Conservation (phyloP, 2,329 filamentous ascomycete species). For the Claviceps digitariae region DNA sequence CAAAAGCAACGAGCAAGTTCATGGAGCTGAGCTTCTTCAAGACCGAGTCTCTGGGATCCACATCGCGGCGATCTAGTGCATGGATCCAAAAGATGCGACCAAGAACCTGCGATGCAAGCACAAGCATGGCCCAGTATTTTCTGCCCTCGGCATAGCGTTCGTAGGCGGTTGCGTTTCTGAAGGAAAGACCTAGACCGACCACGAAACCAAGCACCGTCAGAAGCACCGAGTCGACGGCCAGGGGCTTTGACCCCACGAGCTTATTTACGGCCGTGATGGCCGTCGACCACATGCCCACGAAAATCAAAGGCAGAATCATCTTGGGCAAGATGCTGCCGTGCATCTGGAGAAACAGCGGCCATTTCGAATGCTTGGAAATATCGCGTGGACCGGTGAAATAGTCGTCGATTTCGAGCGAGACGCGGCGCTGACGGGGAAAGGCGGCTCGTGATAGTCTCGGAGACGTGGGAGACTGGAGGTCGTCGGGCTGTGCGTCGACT, state of each 20-base stretch:
- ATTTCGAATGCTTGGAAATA: slow-evolving; percentile 60
- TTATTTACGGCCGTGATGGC: slow-evolving; percentile 41
- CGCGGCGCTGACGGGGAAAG: slow-evolving; percentile 14
- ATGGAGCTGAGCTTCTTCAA: slow-evolving; percentile 60
- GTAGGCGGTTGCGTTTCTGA: slow-evolving; percentile 65
- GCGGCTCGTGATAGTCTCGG: neutral
- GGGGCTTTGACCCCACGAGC: slow-evolving; percentile 26
- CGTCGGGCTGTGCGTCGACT: neutral
- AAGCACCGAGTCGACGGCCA: slow-evolving; percentile 30
- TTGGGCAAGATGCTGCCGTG: slow-evolving; percentile 64
- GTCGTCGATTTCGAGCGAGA: slow-evolving; percentile 39
- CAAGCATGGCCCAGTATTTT: slow-evolving; percentile 48
- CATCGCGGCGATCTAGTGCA: slow-evolving; percentile 38
- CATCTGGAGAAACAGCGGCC: slow-evolving; percentile 61
- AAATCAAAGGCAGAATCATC: slow-evolving; percentile 54
- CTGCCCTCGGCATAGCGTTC: slow-evolving; percentile 56
- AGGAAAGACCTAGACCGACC: slow-evolving; percentile 64
- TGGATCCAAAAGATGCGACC: slow-evolving; percentile 78
- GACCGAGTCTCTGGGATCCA: slow-evolving; percentile 48
- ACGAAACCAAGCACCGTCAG: slow-evolving; percentile 72
- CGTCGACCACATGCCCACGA: slow-evolving; percentile 52
- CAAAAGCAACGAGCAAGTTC: slow-evolving; percentile 66
- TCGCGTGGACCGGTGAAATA: slow-evolving; percentile 56
- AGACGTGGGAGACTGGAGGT: neutral
- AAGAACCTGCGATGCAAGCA: slow-evolving; percentile 50